phyloP scores from a whole-genome alignment of 164 flowering plant genomes.

The Vitis labrusca region DNA sequence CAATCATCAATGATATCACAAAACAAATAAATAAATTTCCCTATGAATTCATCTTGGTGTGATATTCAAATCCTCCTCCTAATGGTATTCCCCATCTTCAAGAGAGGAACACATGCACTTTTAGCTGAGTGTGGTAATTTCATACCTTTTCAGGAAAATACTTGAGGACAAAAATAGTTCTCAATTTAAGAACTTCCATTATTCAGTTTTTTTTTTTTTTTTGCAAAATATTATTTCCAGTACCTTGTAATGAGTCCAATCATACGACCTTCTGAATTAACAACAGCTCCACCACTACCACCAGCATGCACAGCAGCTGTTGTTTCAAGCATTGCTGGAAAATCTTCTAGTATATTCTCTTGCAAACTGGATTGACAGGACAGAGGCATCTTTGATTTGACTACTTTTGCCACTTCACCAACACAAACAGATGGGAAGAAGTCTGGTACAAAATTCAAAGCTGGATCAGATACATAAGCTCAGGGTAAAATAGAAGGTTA shows the following conservation, averaged over 20 bases:
- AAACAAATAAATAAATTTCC: too few relatives aligned
- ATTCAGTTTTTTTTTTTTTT: background rate
- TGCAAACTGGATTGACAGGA: conserved; percentile 21
- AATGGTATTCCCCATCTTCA: too few relatives aligned
- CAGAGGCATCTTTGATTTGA: conserved; percentile 46
- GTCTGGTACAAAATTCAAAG: conserved; percentile 37
- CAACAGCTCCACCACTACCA: conserved; percentile 93
- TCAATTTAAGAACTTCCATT: background rate
- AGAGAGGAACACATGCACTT: too few relatives aligned
- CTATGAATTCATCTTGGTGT: too few relatives aligned
- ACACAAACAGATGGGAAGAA: conserved; percentile 64
- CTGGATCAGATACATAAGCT: background rate
- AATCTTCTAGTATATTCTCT: conserved; percentile 15
- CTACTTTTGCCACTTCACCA: conserved; percentile 82
- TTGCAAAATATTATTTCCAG: background rate
- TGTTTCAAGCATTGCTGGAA: conserved; percentile 91
- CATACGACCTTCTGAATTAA: conserved; percentile 78
- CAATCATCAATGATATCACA: background rate
- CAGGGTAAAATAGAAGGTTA: conserved; percentile 8
- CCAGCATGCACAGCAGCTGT: conserved; percentile 98
- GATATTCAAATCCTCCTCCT: too few relatives aligned
- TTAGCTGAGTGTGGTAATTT: too few relatives aligned
- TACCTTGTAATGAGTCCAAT: conserved; percentile 97
- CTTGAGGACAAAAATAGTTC: background rate
- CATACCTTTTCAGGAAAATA: background rate